Percentiles rank a stretch among this genome's conserved stretches.
These are phyloP conservation scores for Phytophthora brassicae DNA, from an alignment of 352 stramenopile species.

Conservation along the genomic window DNA sequence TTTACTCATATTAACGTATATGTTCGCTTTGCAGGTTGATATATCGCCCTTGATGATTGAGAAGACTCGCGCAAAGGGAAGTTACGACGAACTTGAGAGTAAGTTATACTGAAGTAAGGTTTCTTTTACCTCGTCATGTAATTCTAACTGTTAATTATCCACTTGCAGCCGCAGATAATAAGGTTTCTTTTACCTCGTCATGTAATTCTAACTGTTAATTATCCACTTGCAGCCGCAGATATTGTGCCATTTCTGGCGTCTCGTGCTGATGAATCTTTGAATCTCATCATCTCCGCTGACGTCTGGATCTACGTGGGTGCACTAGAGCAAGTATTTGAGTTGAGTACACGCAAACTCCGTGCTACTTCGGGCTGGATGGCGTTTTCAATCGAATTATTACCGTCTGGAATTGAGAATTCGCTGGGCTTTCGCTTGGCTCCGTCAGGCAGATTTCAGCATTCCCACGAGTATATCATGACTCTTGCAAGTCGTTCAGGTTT, in stretches of 20 bases:
- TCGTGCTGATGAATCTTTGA: slow-evolving; percentile 42
- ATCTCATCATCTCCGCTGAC: slow-evolving; percentile 76
- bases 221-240: slow-evolving; percentile 40
- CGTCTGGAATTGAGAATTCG: background rate
- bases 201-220: background rate
- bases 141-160: background rate
- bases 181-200: too few relatives aligned
- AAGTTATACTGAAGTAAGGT: too few relatives aligned
- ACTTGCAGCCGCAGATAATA: slow-evolving; percentile 51
- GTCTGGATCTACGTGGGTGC: slow-evolving; percentile 89
- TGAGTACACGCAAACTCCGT: slow-evolving; percentile 50
- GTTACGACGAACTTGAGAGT: slow-evolving; percentile 80
- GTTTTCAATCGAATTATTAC: slow-evolving; percentile 73
- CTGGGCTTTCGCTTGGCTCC: slow-evolving; percentile 52
- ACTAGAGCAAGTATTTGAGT: slow-evolving; percentile 58
- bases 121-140: too few relatives aligned
- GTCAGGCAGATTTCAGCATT: slow-evolving; percentile 82
- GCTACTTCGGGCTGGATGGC: slow-evolving; percentile 44
- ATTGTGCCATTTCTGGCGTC: slow-evolving; percentile 57
- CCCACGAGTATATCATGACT: slow-evolving; percentile 55
- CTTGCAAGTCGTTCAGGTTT: slow-evolving; percentile 50
- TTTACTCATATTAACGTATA: background rate
- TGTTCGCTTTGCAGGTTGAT: slow-evolving; percentile 52
- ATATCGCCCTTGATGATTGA: slow-evolving; percentile 82
- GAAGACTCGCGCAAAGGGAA: slow-evolving; percentile 59